Evolutionary conservation across 441 rosid species (phyloP), one percentile per base, ranked within the genome.

Genomic region (Gossypium schwendimanii): DNA sequence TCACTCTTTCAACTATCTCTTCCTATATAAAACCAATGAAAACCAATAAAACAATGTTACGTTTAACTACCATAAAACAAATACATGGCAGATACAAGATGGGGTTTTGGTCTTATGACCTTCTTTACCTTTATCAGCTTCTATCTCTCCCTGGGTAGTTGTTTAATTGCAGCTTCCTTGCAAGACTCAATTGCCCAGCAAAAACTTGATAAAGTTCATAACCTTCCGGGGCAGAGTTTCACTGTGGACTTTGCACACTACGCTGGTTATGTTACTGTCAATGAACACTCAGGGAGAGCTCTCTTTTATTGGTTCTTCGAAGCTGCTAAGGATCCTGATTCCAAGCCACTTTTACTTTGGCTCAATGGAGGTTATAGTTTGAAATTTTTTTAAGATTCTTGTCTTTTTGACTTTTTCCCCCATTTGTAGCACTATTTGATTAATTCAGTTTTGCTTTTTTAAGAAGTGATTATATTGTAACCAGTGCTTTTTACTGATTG

Each of bases 271-370:
- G 89, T 85, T 54, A 82, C 91, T 11, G 95, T 91, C 73, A 88
- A 89, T 75, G 79, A 90, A 70, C 67, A 78, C 63, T 75, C 78
- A n/a, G 97, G 94, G 53, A 87, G 89, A 83, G 87, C 96, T 65
- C 85, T 94, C n/a, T 94, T 94, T 60, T 94, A 92, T 57, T 94
- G 97, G 98, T 69, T 94, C 59, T 63, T 88, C 47, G 96, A 94
- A 75, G 95, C 97, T 39, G 80, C 50, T 7, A 89, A 87, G 70
- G 93, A 92, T 60, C 87, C 98, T 73, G 81, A 81, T 73, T 91
- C 97, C 63, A 92, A 92, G 85, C 97, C 97, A 78, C 87, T 94
- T 68, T 74, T 94, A 76, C 97, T 94, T 69, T 90, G 98, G 97
- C 95, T 94, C 78, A 91, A 91, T 79, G 98, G 97, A 87, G 98